A percentile compares a stretch with the other conserved stretches of the same genome.
Evolutionary conservation across 805 yeast genomes (phyloP).

Genomic region (Tetrapisispora namnaoensis): DNA sequence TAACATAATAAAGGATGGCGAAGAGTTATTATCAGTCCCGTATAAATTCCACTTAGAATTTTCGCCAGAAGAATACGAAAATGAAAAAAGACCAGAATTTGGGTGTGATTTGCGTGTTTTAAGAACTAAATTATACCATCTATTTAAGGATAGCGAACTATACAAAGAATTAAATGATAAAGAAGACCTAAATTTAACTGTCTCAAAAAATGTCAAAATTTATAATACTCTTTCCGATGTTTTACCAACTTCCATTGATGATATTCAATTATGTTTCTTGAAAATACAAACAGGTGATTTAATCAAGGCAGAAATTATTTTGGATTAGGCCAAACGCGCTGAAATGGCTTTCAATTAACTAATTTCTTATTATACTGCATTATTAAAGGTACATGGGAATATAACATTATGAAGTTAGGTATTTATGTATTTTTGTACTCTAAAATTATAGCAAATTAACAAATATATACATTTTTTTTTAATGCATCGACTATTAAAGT

Average conservation of each 20-base stretch:
- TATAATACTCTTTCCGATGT: conserved; percentile 28
- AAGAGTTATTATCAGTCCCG: conserved; percentile 26
- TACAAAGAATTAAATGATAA: conserved; percentile 17
- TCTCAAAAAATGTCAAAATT: conserved; percentile 29
- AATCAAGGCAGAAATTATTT: conserved; percentile 30
- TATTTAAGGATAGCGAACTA: conserved; percentile 40
- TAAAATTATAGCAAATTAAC: background rate
- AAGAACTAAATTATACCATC: conserved; percentile 43
- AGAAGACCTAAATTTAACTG: conserved; percentile 15
- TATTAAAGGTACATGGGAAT: background rate
- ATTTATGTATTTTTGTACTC: background rate
- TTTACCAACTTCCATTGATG: conserved; percentile 30
- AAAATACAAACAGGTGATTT: conserved; percentile 47
- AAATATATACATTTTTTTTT: too few relatives aligned
- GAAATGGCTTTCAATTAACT: too few relatives aligned
- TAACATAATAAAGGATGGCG: conserved; percentile 27
- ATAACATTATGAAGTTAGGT: too few relatives aligned
- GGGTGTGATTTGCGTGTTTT: conserved; percentile 63
- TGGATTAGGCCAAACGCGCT: conserved; percentile 4
- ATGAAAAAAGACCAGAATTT: conserved; percentile 47
- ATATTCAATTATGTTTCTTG: conserved; percentile 39
- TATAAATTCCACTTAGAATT: conserved; percentile 64
- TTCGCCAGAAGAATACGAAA: conserved; percentile 68
- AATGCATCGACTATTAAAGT: too few relatives aligned
- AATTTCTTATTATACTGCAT: background rate